Evolutionary conservation across 495 filamentous ascomycete species (phyloP).

Genomic region (Cudoniella acicularis): DNA sequence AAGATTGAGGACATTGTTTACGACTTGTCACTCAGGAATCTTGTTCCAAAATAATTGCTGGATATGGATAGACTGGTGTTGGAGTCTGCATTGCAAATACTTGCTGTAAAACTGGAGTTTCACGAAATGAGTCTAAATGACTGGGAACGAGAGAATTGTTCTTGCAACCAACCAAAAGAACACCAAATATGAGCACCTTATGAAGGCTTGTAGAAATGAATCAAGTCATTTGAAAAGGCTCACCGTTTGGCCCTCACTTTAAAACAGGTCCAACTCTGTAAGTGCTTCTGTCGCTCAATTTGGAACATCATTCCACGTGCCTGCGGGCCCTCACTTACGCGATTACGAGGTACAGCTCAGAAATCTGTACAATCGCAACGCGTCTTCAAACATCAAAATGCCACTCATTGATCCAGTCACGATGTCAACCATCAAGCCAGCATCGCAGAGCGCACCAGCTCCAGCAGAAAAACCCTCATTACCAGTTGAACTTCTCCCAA

Average conservation of each 20-base stretch:
- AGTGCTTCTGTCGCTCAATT: no score
- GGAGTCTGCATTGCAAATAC: neutral
- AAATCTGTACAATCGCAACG: neutral
- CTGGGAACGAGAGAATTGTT: no score
- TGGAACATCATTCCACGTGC: neutral
- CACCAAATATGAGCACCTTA: no score
- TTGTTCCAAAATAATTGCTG: no score
- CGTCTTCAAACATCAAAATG: conserved; percentile 3
- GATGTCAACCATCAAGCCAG: conserved; percentile 17
- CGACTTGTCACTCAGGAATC: conserved; percentile 80
- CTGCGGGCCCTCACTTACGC: no score
- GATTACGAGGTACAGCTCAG: neutral
- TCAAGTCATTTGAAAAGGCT: no score
- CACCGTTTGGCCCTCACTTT: no score
- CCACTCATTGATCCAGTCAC: conserved; percentile 28
- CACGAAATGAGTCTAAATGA: no score
- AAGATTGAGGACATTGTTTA: conserved; percentile 98
- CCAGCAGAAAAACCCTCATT: conserved; percentile 11
- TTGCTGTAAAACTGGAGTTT: neutral
- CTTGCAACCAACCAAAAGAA: no score
- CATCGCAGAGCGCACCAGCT: neutral
- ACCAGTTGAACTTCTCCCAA: conserved; percentile 27
- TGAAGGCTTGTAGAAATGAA: no score
- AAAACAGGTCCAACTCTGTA: no score
- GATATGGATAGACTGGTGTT: neutral